phyloP scores from a whole-genome alignment of 108 stramenopile species.

The Stephanodiscus minutulus region DNA sequence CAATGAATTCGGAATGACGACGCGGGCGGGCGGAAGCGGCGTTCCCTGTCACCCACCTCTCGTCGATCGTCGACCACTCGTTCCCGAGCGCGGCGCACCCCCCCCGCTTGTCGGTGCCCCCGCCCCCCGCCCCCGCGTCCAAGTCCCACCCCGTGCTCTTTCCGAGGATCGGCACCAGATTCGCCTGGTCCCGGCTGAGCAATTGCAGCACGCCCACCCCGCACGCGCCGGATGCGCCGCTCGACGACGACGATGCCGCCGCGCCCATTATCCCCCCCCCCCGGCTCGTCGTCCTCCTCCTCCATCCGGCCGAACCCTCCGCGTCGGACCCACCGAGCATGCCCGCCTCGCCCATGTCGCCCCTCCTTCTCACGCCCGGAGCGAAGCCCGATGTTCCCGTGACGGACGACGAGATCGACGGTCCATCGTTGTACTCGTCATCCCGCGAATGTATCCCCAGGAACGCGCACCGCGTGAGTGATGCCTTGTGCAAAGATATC shows the following conservation, averaged over 20 bases:
- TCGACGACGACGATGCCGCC: background rate
- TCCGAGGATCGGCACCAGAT: slow-evolving; percentile 57
- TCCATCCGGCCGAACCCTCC: slow-evolving; percentile 25
- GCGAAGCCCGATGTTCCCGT: slow-evolving; percentile 13
- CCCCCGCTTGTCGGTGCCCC: slow-evolving; percentile 33
- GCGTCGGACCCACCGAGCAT: slow-evolving; percentile 2
- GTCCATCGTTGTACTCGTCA: slow-evolving; percentile 45
- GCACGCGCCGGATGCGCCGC: background rate
- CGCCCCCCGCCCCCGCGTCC: no score
- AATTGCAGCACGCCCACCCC: slow-evolving; percentile 61
- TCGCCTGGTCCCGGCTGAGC: slow-evolving; percentile 42
- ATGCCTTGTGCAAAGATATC: slow-evolving; percentile 56
- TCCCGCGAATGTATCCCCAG: slow-evolving; percentile 24
- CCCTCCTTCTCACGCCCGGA: slow-evolving; percentile 9
- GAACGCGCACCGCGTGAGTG: slow-evolving; percentile 57
- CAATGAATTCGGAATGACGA: no score
- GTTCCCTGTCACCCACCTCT: no score
- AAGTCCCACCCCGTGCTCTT: slow-evolving; percentile 57
- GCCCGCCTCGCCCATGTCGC: slow-evolving; percentile 23
- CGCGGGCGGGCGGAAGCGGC: no score
- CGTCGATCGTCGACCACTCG: slow-evolving; percentile 39
- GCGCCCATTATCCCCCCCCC: no score
- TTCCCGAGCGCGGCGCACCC: slow-evolving; percentile 42
- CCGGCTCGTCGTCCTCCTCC: slow-evolving; percentile 2
- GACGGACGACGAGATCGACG: slow-evolving; percentile 34